A percentile compares a stretch with the other conserved stretches of the same genome.
Evolutionary conservation across 148 eudicot genomes (phyloP).

Genomic region (Heliosperma pusillum): DNA sequence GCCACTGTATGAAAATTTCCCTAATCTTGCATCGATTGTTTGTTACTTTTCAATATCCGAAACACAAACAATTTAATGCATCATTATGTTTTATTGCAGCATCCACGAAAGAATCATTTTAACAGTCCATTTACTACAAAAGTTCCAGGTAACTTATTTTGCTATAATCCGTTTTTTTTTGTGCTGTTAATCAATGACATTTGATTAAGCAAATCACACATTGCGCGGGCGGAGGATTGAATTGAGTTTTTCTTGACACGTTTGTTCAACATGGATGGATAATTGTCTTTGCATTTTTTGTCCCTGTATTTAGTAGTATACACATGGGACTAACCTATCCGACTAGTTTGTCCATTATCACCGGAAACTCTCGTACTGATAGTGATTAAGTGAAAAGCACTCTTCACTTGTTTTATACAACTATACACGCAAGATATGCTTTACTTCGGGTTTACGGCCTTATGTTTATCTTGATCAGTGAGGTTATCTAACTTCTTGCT

Average conservation of each 20-base stretch:
- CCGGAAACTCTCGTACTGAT: background rate
- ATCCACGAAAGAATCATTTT: background rate
- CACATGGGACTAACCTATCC: background rate
- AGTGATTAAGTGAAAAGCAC: background rate
- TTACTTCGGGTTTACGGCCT: background rate
- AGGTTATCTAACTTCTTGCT: no score
- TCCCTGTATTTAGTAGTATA: background rate
- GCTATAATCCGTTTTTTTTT: background rate
- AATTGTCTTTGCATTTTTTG: background rate
- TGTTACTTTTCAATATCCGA: background rate
- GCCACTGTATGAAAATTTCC: background rate
- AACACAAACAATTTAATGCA: background rate
- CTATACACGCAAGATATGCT: background rate
- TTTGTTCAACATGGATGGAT: conserved; percentile 5
- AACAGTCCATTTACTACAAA: background rate
- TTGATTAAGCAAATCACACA: conserved; percentile 6
- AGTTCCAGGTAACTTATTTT: background rate
- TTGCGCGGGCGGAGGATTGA: background rate
- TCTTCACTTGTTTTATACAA: conserved; percentile 4
- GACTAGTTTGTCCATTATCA: conserved; percentile 7
- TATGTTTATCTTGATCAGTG: background rate
- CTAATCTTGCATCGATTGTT: background rate
- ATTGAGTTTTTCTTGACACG: background rate
- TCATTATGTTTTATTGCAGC: background rate
- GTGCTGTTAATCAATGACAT: background rate